phyloP scores from a whole-genome alignment of 805 yeast species.

The Lipomyces starkeyi region DNA sequence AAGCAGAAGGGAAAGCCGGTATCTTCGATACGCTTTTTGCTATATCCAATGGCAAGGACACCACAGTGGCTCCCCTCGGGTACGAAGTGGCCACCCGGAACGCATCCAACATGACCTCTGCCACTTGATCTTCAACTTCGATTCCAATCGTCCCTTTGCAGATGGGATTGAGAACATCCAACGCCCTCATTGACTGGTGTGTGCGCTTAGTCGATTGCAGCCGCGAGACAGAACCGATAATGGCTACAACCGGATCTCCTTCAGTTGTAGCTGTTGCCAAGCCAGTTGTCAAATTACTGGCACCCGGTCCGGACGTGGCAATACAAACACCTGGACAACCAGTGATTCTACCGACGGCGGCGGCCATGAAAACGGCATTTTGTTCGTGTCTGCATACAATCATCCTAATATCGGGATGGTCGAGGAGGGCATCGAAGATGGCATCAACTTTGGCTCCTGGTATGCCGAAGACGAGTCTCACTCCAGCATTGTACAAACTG shows the following conservation, averaged over 20 bases:
- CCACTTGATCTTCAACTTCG: constrained; percentile 1
- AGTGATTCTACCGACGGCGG: not conserved
- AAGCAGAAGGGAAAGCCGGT: not conserved
- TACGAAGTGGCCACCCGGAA: not conserved
- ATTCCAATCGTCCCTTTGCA: not conserved
- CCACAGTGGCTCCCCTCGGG: not conserved
- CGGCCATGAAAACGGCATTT: not conserved
- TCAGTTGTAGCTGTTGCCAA: not conserved
- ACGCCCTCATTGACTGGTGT: not conserved
- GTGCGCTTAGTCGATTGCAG: not conserved
- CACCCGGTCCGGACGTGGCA: constrained; percentile 3
- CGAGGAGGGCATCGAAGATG: not conserved
- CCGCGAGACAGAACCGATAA: not conserved
- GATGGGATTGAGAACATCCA: not conserved
- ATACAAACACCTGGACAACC: not conserved
- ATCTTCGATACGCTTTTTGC: not conserved
- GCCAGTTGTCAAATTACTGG: not conserved
- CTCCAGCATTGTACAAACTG: not conserved
- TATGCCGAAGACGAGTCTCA: not conserved
- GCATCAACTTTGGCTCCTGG: constrained; percentile 1
- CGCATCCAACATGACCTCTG: not conserved
- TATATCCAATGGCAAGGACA: constrained; percentile 5
- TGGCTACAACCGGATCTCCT: not conserved
- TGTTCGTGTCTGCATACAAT: constrained; percentile 3
- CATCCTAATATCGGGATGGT: not conserved